Evolutionary conservation across 441 rosid genomes (phyloP), one percentile per base, ranked within the genome.

Genomic region (Gossypium davidsonii): DNA sequence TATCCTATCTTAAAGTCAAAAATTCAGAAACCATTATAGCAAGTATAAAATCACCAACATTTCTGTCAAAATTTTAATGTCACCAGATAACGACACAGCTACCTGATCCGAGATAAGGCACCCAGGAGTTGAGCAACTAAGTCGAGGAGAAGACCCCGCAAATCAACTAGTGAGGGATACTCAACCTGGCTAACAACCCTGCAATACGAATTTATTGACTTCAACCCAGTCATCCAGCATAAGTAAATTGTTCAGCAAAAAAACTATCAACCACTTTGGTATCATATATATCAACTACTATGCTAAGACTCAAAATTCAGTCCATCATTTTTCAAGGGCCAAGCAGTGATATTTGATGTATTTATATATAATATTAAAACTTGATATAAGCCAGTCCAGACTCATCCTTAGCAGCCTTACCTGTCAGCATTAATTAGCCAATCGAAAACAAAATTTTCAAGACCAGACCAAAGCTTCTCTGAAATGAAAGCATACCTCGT

Each of bases 391-490:
- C 6, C n/a, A 9, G 53, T 74, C 69, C 61, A 59, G 71, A 73
- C 60, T 73, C 34, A 56, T 31, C 21, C 12, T 28, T 44, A 60
- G 67, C 49, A 83, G 75, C 78, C 81, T 76, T 83, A 93, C 99
- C 97, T 89, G 85, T 95, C 98, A 21, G 98, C 99, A 79, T 95
- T 93, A 73, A 95, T 95, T 37, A 95, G 87, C 99, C 99, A 95
- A 79, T 95, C 98, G 78, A 95, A 95, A 80, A 91, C 97, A 88
- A 95, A 95, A 83, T 88, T 93, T 85, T 95, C 99, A 80, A 95
- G 98, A 79, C 98, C 99, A 77, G 91, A 91, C 97, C 99, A 96
- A 58, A 93, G 99, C 86, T 85, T 93, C 87, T 96, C 99, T 96
- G 94, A 86, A 80, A 81, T 49, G 56, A 70, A 72, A 77, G 75